Evolutionary conservation across 306 rosid species (phyloP), one percentile per base, ranked within the genome.

Genomic region (Fragaria vesca): DNA sequence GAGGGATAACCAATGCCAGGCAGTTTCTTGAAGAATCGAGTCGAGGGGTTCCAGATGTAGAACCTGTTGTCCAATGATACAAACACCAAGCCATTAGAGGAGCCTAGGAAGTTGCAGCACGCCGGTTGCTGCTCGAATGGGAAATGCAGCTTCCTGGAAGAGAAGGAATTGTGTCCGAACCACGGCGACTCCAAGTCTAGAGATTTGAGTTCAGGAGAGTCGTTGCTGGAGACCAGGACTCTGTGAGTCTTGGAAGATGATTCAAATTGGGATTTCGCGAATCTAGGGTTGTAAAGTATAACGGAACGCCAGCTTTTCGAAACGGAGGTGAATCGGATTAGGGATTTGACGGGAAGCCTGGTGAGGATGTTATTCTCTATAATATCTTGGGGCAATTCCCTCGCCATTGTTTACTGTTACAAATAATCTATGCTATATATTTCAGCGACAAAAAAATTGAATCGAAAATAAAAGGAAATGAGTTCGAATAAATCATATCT

Each of bases 321-420:
- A 38, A 66, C 71, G 71, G 30, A 38, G 48, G 28, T 67, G 50
- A 67, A 67, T 20, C 71, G 51, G 32, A 67, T 67, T 20, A 67
- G 9, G 50, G 28, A 67, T 67, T 67, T 67, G 50, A 67, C 30
- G 0, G 71, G 71, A 12, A 67, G 12, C 51, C 30, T 8, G 5
- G 11, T 17, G 9, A 67, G 72, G 45, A 40, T 67, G 4, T 40
- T 15, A 4, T 4, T 51, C 57, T 36, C 48, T 15, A 40, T 9
- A 4, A 34, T 34, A 2, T 34, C 38, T 34, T 34, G 38, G 38
- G 38, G 38, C 4, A 4, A 34, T 34, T 34, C 38, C 4, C 4
- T 34, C 4, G 38, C 38, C 38, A 34, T 34, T 34, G 38, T 34
- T 4, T 34, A 34, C 38, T 34, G 38, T n/a, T 55, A 8, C 12